These are phyloP conservation scores for Obba rivulosa DNA, from an alignment of 768 basidiomycete genomes.

Conservation along the genomic window DNA sequence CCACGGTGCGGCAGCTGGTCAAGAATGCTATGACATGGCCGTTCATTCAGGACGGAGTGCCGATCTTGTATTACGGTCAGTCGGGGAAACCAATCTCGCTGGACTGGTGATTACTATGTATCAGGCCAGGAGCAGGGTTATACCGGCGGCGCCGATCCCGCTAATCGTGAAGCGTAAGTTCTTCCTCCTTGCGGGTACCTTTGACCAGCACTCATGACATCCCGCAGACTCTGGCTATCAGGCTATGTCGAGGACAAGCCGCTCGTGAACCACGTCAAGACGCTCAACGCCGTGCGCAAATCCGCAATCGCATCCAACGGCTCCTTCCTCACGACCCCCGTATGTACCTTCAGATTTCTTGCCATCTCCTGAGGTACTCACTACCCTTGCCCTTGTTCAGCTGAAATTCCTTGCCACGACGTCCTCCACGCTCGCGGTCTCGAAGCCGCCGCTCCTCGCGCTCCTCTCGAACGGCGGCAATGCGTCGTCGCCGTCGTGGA, in stretches of 20 bases:
- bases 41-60: slow-evolving; percentile 47
- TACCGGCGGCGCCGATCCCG: slow-evolving; percentile 37
- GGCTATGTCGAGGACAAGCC: slow-evolving; percentile 47
- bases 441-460: slow-evolving; percentile 51
- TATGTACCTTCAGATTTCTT: slow-evolving; percentile 20
- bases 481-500: slow-evolving; percentile 35
- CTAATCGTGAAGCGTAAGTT: slow-evolving; percentile 47
- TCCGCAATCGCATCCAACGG: slow-evolving; percentile 37
- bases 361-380: neutral
- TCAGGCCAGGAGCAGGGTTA: slow-evolving; percentile 47
- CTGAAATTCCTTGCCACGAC: slow-evolving; percentile 39
- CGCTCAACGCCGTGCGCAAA: slow-evolving; percentile 51
- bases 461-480: slow-evolving; percentile 52
- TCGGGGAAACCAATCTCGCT: neutral
- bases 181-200: neutral
- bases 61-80: slow-evolving; percentile 45
- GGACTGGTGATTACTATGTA: neutral
- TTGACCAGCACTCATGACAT: neutral
- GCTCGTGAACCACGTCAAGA: slow-evolving; percentile 39
- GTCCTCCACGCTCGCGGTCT: slow-evolving; percentile 40
- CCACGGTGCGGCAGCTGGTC: slow-evolving; percentile 25
- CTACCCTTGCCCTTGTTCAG: slow-evolving; percentile 22
- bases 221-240: slow-evolving; percentile 52
- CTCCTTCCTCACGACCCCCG: slow-evolving; percentile 42
- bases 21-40: slow-evolving; percentile 46